These are phyloP conservation scores for Cydonia oblonga DNA, from an alignment of 331 rosid genomes.

Conservation along the genomic window DNA sequence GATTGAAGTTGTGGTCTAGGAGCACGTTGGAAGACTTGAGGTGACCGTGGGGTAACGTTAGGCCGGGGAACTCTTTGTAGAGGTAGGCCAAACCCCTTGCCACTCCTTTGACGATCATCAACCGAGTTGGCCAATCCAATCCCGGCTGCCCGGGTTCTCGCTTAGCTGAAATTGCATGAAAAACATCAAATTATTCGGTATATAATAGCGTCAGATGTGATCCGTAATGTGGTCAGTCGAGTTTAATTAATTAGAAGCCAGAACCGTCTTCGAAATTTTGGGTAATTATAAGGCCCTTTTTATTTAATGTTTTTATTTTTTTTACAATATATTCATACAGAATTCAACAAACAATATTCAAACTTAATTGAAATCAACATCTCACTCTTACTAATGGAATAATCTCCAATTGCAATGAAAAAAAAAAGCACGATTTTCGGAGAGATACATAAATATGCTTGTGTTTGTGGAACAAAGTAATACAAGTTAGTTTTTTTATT, in stretches of 20 bases:
- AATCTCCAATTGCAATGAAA: too few species aligned
- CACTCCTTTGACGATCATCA: slow-evolving; percentile 61
- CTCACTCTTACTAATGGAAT: too few species aligned
- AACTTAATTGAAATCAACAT: too few species aligned
- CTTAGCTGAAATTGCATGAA: slow-evolving; percentile 20
- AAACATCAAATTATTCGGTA: neutral
- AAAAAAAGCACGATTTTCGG: too few species aligned
- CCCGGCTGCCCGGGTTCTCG: slow-evolving; percentile 7
- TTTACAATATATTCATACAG: too few species aligned
- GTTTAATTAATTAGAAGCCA: neutral
- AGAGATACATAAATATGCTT: too few species aligned
- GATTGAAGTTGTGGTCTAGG: slow-evolving; percentile 29
- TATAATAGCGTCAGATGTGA: neutral
- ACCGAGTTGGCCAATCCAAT: slow-evolving; percentile 47
- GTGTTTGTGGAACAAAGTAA: too few species aligned
- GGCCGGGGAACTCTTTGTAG: slow-evolving; percentile 31
- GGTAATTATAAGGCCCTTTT: too few species aligned
- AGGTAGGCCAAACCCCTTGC: slow-evolving; percentile 47
- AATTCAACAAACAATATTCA: too few species aligned
- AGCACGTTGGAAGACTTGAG: slow-evolving; percentile 71
- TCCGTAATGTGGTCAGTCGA: neutral
- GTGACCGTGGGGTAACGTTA: slow-evolving; percentile 54
- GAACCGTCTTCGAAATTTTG: too few species aligned
- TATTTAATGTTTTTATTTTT: too few species aligned
- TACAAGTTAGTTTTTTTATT: too few species aligned